These are phyloP conservation scores for Solanum appendiculatum DNA, from an alignment of 257 asterid genomes.

Conservation along the genomic window DNA sequence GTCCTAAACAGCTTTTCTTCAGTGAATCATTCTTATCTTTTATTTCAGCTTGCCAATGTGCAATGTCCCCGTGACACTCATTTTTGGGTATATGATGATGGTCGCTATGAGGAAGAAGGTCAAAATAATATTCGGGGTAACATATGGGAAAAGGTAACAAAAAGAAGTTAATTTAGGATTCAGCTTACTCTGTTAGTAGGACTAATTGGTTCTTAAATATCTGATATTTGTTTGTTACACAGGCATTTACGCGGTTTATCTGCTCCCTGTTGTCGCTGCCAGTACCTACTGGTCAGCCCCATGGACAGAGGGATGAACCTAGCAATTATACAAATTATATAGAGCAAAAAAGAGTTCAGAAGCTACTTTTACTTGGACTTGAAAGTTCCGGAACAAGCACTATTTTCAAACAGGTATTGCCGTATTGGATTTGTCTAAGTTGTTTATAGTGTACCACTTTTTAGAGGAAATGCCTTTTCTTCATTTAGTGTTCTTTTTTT, in stretches of 20 bases:
- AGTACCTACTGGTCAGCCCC: constrained; percentile 80
- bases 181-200: not conserved
- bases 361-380: constrained; percentile 79
- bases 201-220: not conserved
- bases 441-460: not conserved
- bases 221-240: not conserved
- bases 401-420: constrained; percentile 79
- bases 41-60: constrained; percentile 72
- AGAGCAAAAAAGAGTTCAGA: constrained; percentile 66
- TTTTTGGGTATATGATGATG: constrained; percentile 93
- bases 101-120: constrained; percentile 96
- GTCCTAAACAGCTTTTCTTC: not conserved
- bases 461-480: not conserved
- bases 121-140: constrained; percentile 93
- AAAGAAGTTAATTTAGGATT: not conserved
- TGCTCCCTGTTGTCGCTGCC: constrained; percentile 89
- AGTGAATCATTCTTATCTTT: not conserved
- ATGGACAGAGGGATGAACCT: constrained; percentile 56
- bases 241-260: constrained; percentile 81
- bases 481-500: not conserved
- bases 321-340: constrained; percentile 68
- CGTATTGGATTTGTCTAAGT: not conserved
- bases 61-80: constrained; percentile 98
- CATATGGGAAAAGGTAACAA: constrained; percentile 81
- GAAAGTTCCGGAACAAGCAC: constrained; percentile 94